Percentiles rank a stretch among this genome's conserved stretches.
Evolutionary conservation across 2,329 filamentous ascomycete genomes (phyloP).

Genomic region (Fusarium palustre): DNA sequence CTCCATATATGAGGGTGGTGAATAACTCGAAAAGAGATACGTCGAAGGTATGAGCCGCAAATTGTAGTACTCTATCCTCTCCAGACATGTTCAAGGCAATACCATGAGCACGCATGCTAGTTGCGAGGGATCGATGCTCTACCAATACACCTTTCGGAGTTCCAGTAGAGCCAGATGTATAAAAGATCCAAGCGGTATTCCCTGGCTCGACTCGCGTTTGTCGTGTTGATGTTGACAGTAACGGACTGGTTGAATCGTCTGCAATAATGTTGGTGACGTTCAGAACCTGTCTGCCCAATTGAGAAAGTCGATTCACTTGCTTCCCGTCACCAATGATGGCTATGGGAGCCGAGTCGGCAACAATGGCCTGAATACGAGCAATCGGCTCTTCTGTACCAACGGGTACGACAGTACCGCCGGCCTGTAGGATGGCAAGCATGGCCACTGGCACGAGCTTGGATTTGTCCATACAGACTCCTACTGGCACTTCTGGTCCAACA

Average conservation of each 20-base stretch:
- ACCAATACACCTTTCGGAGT: conserved; percentile 3
- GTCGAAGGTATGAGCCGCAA: background rate
- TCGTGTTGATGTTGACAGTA: too few species aligned
- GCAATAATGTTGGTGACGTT: background rate
- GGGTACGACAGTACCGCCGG: background rate
- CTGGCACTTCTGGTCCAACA: background rate
- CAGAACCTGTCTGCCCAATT: too few species aligned
- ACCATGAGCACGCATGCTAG: background rate
- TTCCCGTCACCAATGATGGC: too few species aligned
- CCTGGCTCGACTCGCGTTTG: background rate
- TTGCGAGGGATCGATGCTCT: background rate
- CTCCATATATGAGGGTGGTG: background rate
- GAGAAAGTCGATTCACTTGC: too few species aligned
- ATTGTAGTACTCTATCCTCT: background rate
- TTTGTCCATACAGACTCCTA: conserved; percentile 15
- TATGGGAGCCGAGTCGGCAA: background rate
- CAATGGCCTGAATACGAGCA: background rate
- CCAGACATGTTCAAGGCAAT: background rate
- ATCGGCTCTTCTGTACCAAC: background rate
- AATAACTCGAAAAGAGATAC: background rate
- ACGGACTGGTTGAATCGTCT: background rate
- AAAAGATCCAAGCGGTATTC: conserved; percentile 7
- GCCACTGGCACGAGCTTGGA: background rate
- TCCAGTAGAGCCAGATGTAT: conserved; percentile 2
- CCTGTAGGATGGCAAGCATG: conserved; percentile 1